A percentile compares a stretch with the other conserved stretches of the same genome.
Conservation (phyloP, 176 grass and related monocot genomes). For the Zoysia japonica region DNA sequence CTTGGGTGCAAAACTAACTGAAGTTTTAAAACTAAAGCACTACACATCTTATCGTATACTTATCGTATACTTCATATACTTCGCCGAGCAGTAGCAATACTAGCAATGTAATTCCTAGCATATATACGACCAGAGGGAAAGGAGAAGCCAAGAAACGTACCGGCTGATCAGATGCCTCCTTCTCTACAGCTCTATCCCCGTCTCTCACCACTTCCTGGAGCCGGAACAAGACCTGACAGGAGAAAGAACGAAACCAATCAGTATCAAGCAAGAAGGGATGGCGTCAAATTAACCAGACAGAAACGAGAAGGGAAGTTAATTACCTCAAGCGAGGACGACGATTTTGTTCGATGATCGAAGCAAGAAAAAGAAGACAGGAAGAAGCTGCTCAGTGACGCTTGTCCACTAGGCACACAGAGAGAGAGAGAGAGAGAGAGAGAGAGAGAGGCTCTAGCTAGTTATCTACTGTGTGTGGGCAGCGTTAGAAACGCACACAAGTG, state of each 20-base stretch:
- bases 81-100: background rate
- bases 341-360: background rate
- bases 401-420: background rate
- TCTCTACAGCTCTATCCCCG: too few species aligned
- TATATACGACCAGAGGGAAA: background rate
- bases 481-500: slow-evolving; percentile 25
- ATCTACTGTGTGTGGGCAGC: slow-evolving; percentile 13
- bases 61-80: too few species aligned
- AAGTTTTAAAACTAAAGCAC: too few species aligned
- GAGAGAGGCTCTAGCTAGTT: background rate
- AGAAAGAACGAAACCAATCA: background rate
- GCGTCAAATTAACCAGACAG: background rate
- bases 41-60: too few species aligned
- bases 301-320: background rate
- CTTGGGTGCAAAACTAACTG: too few species aligned
- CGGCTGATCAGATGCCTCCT: background rate
- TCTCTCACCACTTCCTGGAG: background rate
- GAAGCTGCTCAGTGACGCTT: background rate
- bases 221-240: slow-evolving; percentile 17
- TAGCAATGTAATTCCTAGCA: too few species aligned
- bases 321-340: background rate
- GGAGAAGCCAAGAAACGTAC: slow-evolving; percentile 33
- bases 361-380: background rate
- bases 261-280: background rate
- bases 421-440: background rate